Percentiles rank a stretch among this genome's conserved stretches.
phyloP scores from a whole-genome alignment of 2,329 filamentous ascomycete genomes.

The Daldinia sp. region DNA sequence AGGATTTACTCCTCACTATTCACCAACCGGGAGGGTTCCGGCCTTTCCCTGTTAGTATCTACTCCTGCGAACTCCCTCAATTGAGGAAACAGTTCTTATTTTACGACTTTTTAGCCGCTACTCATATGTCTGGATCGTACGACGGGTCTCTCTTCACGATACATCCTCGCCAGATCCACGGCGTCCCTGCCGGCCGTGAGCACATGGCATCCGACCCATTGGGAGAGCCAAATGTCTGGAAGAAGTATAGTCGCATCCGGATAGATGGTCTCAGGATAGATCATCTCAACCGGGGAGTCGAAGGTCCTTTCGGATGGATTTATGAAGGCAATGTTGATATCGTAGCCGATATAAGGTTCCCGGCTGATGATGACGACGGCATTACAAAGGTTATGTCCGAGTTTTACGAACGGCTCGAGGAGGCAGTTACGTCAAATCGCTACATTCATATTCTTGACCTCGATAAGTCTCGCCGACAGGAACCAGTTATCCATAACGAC shows the following conservation, averaged over 20 bases:
- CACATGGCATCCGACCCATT: conserved; percentile 64
- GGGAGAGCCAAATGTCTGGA: conserved; percentile 79
- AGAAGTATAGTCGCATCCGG: conserved; percentile 91
- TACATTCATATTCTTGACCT: conserved; percentile 68
- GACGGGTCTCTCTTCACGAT: conserved; percentile 98
- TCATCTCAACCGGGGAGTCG: conserved; percentile 90
- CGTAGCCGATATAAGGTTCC: conserved; percentile 93
- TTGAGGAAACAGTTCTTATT: conserved; percentile 96
- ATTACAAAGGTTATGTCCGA: conserved; percentile 96
- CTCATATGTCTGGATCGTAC: conserved; percentile 93
- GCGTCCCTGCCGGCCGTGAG: conserved; percentile 71
- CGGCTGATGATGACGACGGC: conserved; percentile 84
- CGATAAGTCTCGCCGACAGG: conserved; percentile 53
- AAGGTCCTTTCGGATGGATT: conserved; percentile 97
- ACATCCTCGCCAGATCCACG: conserved; percentile 89
- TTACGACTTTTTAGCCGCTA: conserved; percentile 95
- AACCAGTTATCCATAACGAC: conserved; percentile 39
- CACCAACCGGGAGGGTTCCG: conserved; percentile 90
- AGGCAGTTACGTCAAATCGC: conserved; percentile 82
- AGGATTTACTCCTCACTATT: conserved; percentile 89
- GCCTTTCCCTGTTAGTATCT: conserved; percentile 96
- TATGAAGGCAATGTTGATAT: conserved; percentile 97
- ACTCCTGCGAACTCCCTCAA: conserved; percentile 91
- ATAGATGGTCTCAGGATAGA: conserved; percentile 96
- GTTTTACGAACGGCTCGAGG: conserved; percentile 95